phyloP scores from a whole-genome alignment of 305 asterid species.

The Fraxinus albicans region DNA sequence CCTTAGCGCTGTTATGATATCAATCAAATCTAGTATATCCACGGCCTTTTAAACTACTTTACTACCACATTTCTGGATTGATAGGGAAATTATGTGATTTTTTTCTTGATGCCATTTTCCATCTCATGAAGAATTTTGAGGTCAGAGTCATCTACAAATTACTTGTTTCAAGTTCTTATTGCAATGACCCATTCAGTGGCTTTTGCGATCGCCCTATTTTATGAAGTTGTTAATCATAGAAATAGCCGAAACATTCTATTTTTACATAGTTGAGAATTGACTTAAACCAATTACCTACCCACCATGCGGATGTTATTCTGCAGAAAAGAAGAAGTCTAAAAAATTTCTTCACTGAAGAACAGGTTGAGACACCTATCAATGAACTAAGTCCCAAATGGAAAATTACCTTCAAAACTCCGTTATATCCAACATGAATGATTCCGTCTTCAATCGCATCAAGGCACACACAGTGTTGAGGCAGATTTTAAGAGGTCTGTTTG shows the following conservation, averaged over 20 bases:
- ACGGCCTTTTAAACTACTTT: not conserved
- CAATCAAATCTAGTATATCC: not conserved
- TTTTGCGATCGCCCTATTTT: not conserved
- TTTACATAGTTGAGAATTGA: not conserved
- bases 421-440: slow-evolving; percentile 78
- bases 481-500: slow-evolving; percentile 57
- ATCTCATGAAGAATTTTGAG: not conserved
- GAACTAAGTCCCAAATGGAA: slow-evolving; percentile 19
- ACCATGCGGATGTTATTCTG: not conserved
- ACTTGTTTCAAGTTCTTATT: not conserved
- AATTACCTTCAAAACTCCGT: slow-evolving; percentile 75
- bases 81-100: not conserved
- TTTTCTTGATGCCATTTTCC: not conserved
- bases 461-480: slow-evolving; percentile 87
- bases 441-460: slow-evolving; percentile 88
- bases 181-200: not conserved
- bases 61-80: not conserved
- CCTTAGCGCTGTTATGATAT: not conserved
- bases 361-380: slow-evolving; percentile 17
- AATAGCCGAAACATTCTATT: not conserved
- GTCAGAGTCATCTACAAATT: not conserved
- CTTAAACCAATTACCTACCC: slow-evolving; percentile 1
- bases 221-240: not conserved
- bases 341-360: slow-evolving; percentile 11
- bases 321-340: not conserved